These are phyloP conservation scores for Fusarium nodosum DNA, from an alignment of 2,329 filamentous ascomycete genomes.

Conservation along the genomic window DNA sequence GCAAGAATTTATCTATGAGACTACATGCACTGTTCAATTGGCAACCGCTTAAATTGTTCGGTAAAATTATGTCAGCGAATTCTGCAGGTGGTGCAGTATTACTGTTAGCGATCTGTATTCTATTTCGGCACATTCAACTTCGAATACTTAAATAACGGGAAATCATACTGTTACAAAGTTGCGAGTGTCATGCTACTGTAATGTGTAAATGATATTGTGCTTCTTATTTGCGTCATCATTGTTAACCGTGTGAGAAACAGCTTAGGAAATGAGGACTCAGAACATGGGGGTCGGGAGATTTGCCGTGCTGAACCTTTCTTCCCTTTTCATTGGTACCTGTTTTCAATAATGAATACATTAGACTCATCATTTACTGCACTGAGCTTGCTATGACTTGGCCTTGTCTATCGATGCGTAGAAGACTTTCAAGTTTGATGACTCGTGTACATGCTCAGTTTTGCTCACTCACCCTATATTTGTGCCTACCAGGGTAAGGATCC, in stretches of 20 bases:
- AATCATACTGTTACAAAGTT: neutral
- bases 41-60: conserved; percentile 20
- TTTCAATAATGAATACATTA: neutral
- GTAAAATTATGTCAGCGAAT: neutral
- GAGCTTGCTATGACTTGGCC: neutral
- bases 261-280: too few relatives aligned
- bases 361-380: fast-evolving
- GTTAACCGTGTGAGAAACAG: neutral
- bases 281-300: neutral
- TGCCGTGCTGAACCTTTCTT: neutral
- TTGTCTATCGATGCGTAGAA: neutral
- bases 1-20: conserved; percentile 4
- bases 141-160: neutral
- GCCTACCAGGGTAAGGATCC: neutral
- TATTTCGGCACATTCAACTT: neutral
- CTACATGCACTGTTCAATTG: too few relatives aligned
- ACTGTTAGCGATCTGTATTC: neutral
- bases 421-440: neutral
- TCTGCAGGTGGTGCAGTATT: neutral
- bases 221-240: neutral
- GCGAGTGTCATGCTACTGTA: neutral
- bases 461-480: neutral
- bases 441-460: neutral
- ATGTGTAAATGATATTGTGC: neutral
- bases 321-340: fast-evolving